A percentile compares a stretch with the other conserved stretches of the same genome.
Evolutionary conservation across 768 basidiomycete species (phyloP).

Genomic region (Suillus bovinus): DNA sequence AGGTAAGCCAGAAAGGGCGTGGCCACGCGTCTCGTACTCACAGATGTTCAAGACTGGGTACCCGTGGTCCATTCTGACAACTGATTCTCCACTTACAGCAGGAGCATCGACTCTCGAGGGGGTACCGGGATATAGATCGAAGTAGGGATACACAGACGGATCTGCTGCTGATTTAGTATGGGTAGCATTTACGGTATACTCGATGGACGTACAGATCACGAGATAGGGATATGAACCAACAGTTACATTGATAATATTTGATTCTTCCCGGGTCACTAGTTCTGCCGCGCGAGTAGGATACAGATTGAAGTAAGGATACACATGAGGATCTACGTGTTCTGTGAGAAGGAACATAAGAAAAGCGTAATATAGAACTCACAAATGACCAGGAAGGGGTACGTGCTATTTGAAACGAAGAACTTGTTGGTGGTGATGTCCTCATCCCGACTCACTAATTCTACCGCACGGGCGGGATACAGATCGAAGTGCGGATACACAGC

Average conservation of each 20-base stretch:
- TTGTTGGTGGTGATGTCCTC: not conserved
- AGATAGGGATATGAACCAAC: conserved; percentile 9
- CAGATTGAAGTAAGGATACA: conserved; percentile 34
- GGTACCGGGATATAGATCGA: conserved; percentile 29
- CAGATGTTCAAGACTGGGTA: conserved; percentile 20
- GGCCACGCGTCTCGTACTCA: conserved; percentile 8
- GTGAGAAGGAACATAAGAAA: conserved; percentile 4
- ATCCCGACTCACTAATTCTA: conserved; percentile 12
- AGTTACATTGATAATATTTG: not conserved
- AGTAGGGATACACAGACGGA: conserved; percentile 37
- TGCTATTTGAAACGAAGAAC: not conserved
- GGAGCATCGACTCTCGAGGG: not conserved
- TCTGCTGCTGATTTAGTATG: conserved; percentile 28
- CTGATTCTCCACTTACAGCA: not conserved
- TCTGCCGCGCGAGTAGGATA: conserved; percentile 26
- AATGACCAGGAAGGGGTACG: conserved; percentile 18
- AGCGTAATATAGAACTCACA: conserved; percentile 11
- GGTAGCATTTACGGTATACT: conserved; percentile 5
- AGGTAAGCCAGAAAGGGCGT: conserved; percentile 20
- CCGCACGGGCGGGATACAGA: conserved; percentile 20
- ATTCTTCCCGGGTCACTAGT: conserved; percentile 5
- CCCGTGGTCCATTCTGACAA: conserved; percentile 7
- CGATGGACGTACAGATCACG: conserved; percentile 8
- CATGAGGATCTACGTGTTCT: conserved; percentile 37
- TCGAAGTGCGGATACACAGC: conserved; percentile 36